Conservation (phyloP, 495 filamentous ascomycete genomes). For the Penicillium canescens region DNA sequence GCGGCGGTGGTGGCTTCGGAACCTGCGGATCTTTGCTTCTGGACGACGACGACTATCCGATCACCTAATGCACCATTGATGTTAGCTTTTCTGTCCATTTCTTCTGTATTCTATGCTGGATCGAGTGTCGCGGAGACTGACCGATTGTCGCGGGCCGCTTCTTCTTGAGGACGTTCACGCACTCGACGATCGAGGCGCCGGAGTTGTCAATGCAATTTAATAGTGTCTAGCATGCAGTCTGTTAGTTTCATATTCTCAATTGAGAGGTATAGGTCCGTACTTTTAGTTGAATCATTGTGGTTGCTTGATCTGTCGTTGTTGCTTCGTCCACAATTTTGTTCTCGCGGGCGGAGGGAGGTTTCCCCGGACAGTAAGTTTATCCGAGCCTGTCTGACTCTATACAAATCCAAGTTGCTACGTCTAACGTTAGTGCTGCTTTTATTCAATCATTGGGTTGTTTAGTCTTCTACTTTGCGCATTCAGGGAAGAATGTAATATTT, state of each 20-base stretch:
- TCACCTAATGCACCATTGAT: constrained; percentile 62
- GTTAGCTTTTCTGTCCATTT: constrained; percentile 5
- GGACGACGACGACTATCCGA: constrained; percentile 94
- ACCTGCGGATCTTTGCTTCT: constrained; percentile 84
- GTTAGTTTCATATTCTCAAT: constrained; percentile 4
- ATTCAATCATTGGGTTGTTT: no score
- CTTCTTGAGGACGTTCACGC: constrained; percentile 86
- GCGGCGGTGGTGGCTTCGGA: constrained; percentile 57
- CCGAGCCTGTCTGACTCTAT: constrained; percentile 9
- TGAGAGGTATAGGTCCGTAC: constrained; percentile 39
- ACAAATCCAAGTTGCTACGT: background rate
- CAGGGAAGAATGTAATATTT: no score
- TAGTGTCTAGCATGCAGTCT: constrained; percentile 70
- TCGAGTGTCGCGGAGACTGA: constrained; percentile 42
- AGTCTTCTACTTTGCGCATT: no score
- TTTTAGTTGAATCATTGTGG: constrained; percentile 98
- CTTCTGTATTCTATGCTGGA: background rate
- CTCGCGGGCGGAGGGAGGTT: constrained; percentile 23
- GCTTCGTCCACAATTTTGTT: constrained; percentile 29
- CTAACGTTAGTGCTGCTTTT: no score
- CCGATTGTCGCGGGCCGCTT: constrained; percentile 89
- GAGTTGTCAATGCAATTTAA: constrained; percentile 99
- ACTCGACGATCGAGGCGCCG: constrained; percentile 96
- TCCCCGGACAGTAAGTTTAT: constrained; percentile 25
- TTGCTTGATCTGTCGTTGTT: constrained; percentile 4